phyloP scores from a whole-genome alignment of 108 stramenopile species.

The Cyclotella kingstonii region DNA sequence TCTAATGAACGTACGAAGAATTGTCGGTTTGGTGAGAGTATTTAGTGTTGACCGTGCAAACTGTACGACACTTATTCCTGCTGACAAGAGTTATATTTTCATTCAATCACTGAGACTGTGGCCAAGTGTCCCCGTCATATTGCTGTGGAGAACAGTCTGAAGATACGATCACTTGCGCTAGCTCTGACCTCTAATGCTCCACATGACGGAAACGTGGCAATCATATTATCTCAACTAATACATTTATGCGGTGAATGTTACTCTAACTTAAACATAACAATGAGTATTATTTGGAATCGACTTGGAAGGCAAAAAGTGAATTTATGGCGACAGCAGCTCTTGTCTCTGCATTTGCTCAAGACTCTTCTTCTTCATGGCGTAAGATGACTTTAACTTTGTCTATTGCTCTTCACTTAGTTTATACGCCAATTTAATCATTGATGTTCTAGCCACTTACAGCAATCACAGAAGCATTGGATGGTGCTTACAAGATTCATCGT shows the following conservation, averaged over 20 bases:
- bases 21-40: conserved; percentile 46
- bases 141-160: conserved; percentile 46
- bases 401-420: background rate
- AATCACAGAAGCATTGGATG: conserved; percentile 83
- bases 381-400: conserved; percentile 8
- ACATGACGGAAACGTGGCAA: conserved; percentile 66
- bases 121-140: conserved; percentile 54
- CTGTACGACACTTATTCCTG: too few species aligned
- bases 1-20: conserved; percentile 57
- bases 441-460: conserved; percentile 63
- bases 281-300: conserved; percentile 85
- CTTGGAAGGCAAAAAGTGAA: conserved; percentile 62
- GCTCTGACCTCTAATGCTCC: conserved; percentile 70
- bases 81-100: background rate
- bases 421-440: too few species aligned
- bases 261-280: conserved; percentile 66
- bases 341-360: conserved; percentile 67
- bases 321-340: conserved; percentile 70
- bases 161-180: conserved; percentile 63
- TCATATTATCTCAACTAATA: conserved; percentile 60
- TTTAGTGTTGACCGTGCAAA: too few species aligned
- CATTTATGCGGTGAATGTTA: conserved; percentile 69
- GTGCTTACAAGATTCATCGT: conserved; percentile 66
- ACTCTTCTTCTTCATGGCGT: conserved; percentile 78
- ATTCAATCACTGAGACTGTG: conserved; percentile 42